Evolutionary conservation across 176 grass and related monocot species (phyloP).

Genomic region (Avena insularis): DNA sequence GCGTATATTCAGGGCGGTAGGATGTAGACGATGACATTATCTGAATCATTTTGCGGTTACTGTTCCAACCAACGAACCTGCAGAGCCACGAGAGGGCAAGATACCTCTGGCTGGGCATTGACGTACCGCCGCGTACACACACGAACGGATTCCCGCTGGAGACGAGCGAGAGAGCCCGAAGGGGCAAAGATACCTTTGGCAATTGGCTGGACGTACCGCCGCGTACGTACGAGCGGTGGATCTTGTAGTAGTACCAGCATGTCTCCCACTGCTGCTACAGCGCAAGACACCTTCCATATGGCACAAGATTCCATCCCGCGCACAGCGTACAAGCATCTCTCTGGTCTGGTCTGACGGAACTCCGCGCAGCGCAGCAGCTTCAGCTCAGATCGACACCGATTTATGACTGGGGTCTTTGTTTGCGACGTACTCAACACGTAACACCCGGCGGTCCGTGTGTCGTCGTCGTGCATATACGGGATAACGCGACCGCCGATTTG

Average conservation of each 20-base stretch:
- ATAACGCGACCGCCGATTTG: not conserved
- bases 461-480: not conserved
- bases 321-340: not conserved
- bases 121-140: not conserved
- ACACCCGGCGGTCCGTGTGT: no score
- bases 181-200: not conserved
- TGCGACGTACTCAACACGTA: not conserved
- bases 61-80: no score
- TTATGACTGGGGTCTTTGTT: not conserved
- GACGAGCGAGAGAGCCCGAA: not conserved
- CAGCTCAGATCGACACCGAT: not conserved
- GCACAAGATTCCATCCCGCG: constrained; percentile 34
- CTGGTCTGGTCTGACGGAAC: not conserved
- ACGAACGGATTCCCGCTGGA: not conserved
- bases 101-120: no score
- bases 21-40: not conserved
- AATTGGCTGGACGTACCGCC: no score
- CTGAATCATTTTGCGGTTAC: not conserved
- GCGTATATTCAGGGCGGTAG: not conserved
- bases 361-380: not conserved
- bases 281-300: constrained; percentile 53
- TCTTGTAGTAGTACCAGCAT: constrained; percentile 29
- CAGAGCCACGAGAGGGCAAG: no score
- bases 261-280: constrained; percentile 54
- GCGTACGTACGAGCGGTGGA: constrained; percentile 21